A percentile compares a stretch with the other conserved stretches of the same genome.
These are phyloP conservation scores for Crithidia brevicula DNA, from an alignment of 208 protist genomes.

Conservation along the genomic window DNA sequence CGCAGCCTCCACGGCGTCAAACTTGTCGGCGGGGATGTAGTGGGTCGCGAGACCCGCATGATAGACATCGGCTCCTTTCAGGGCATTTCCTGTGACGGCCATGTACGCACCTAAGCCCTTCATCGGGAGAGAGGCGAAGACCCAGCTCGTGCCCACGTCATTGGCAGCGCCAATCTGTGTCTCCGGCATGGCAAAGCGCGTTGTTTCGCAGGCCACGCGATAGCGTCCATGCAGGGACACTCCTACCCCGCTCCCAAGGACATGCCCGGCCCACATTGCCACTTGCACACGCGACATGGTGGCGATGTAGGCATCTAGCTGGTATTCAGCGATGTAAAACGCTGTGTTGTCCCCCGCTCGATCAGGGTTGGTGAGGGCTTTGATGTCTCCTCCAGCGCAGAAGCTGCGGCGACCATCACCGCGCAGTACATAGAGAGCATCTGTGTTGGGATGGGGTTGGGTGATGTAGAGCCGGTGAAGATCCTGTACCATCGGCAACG, in stretches of 20 bases:
- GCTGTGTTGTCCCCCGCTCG: constrained; percentile 11
- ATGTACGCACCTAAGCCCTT: constrained; percentile 71
- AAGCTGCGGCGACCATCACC: constrained; percentile 61
- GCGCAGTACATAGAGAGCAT: constrained; percentile 44
- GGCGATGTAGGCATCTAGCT: constrained; percentile 69
- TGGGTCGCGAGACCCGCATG: constrained; percentile 80
- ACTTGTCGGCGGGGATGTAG: constrained; percentile 46
- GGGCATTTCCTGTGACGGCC: constrained; percentile 72
- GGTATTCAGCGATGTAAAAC: constrained; percentile 79
- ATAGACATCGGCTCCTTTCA: constrained; percentile 75
- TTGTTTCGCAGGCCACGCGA: constrained; percentile 79
- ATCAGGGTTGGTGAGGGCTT: constrained; percentile 33
- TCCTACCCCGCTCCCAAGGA: constrained; percentile 85
- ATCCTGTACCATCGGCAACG: constrained; percentile 47
- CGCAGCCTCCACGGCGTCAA: constrained; percentile 40
- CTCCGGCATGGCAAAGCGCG: constrained; percentile 87
- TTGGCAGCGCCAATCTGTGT: constrained; percentile 72
- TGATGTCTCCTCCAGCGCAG: constrained; percentile 77
- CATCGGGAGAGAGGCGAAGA: constrained; percentile 60
- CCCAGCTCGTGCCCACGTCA: constrained; percentile 70
- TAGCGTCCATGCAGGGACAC: constrained; percentile 74
- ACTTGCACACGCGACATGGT: constrained; percentile 70
- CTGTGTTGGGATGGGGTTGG: constrained; percentile 37
- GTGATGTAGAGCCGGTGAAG: constrained; percentile 48
- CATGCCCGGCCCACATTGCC: constrained; percentile 83